These are phyloP conservation scores for Colletotrichum falcatum DNA, from an alignment of 2,329 filamentous ascomycete species.

Conservation along the genomic window DNA sequence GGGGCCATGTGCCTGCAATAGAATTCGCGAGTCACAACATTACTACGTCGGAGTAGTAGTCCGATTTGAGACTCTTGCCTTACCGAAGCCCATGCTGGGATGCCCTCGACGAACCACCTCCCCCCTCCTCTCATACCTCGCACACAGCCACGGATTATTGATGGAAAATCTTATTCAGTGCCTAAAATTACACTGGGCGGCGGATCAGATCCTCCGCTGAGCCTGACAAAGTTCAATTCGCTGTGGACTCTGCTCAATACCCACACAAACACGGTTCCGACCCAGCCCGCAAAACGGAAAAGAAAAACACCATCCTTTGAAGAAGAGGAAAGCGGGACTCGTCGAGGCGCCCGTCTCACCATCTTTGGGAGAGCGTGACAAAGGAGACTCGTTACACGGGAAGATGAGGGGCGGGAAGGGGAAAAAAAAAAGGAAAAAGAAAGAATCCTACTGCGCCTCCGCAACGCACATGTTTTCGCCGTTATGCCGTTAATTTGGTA, in stretches of 20 bases:
- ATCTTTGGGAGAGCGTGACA: constrained; percentile 9
- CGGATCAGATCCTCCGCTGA: constrained; percentile 30
- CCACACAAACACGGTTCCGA: not conserved
- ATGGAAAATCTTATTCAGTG: constrained; percentile 17
- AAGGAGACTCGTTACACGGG: constrained; percentile 32
- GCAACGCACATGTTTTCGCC: constrained; percentile 18
- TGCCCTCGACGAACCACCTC: not conserved
- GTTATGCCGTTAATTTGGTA: constrained; percentile 27
- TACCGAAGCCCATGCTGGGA: too few species aligned
- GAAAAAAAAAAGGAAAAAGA: not conserved
- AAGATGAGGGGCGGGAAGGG: too few species aligned
- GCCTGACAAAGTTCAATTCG: constrained; percentile 26
- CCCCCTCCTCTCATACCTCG: not conserved
- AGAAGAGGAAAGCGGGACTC: not conserved
- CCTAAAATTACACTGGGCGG: constrained; percentile 35
- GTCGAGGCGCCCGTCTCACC: not conserved
- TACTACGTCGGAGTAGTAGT: too few species aligned
- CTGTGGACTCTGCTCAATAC: constrained; percentile 15
- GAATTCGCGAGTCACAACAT: constrained; percentile 21
- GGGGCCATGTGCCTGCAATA: constrained; percentile 26
- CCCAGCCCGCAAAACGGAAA: not conserved
- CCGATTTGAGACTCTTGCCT: constrained; percentile 19
- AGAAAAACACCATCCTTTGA: constrained; percentile 16
- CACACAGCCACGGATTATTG: not conserved
- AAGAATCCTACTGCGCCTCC: constrained; percentile 3